Conservation (phyloP, 495 filamentous ascomycete species). For the Hyaloscypha finlandica region DNA sequence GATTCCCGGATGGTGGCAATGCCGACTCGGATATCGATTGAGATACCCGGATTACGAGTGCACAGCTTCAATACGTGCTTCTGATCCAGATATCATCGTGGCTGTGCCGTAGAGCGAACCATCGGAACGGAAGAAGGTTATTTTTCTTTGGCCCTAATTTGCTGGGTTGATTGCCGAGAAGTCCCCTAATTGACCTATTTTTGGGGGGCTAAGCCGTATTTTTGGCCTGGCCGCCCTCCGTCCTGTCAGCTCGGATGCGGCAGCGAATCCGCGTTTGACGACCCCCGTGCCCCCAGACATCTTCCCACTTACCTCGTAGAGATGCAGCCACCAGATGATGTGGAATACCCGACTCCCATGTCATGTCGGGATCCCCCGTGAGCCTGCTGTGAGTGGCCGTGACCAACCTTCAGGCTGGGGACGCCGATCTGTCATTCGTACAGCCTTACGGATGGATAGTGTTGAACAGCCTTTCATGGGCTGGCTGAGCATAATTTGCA, state of each 20-base stretch:
- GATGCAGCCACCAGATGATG: background rate
- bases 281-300: background rate
- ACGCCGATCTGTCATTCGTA: background rate
- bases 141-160: too few relatives aligned
- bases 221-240: conserved; percentile 1
- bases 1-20: background rate
- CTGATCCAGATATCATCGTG: background rate
- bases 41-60: background rate
- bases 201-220: background rate
- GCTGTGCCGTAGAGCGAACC: background rate
- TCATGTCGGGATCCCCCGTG: background rate
- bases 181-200: too few relatives aligned
- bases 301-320: background rate
- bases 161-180: too few relatives aligned
- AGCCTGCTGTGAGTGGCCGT: background rate
- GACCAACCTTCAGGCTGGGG: background rate
- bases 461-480: background rate
- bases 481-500: background rate
- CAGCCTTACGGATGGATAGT: background rate
- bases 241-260: background rate
- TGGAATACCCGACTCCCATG: background rate
- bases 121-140: too few relatives aligned
- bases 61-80: background rate
- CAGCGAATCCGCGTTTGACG: background rate
- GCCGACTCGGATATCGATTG: background rate